Conservation (phyloP, 1,284 basidiomycete genomes). For the Coniophora puteana region DNA sequence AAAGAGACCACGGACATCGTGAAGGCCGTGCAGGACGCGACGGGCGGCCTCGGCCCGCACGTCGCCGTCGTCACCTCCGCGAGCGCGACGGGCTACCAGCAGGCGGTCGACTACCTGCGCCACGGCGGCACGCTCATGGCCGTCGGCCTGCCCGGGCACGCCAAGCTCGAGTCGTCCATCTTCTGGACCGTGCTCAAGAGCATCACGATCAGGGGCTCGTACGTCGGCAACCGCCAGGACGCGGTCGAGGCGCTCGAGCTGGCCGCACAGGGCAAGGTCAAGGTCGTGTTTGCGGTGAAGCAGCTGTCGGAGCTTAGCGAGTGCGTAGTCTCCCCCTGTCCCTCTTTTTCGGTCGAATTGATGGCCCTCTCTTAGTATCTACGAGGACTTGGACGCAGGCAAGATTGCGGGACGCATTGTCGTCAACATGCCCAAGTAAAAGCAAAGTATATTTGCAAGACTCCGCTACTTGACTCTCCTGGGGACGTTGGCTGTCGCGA, state of each 20-base stretch:
- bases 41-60: constrained; percentile 74
- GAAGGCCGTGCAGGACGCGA: constrained; percentile 56
- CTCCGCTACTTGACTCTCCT: no score
- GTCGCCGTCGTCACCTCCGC: constrained; percentile 69
- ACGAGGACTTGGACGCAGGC: constrained; percentile 53
- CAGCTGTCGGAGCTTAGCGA: constrained; percentile 51
- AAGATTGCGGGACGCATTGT: constrained; percentile 62
- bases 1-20: constrained; percentile 59
- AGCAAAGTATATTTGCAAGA: neutral
- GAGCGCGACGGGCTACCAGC: constrained; percentile 56
- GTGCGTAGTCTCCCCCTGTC: constrained; percentile 30
- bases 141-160: constrained; percentile 67
- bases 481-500: no score
- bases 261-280: constrained; percentile 66
- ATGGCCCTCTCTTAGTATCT: constrained; percentile 33
- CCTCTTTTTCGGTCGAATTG: neutral
- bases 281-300: constrained; percentile 49
- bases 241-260: constrained; percentile 70
- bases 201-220: constrained; percentile 70
- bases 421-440: constrained; percentile 41
- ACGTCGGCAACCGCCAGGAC: constrained; percentile 77
- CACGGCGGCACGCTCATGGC: constrained; percentile 66
- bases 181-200: constrained; percentile 75
- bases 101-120: constrained; percentile 70
- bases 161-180: constrained; percentile 60